Percentiles rank a stretch among this genome's conserved stretches.
Conservation (phyloP, 2,329 filamentous ascomycete species). For the Sarocladium brachiariae region DNA sequence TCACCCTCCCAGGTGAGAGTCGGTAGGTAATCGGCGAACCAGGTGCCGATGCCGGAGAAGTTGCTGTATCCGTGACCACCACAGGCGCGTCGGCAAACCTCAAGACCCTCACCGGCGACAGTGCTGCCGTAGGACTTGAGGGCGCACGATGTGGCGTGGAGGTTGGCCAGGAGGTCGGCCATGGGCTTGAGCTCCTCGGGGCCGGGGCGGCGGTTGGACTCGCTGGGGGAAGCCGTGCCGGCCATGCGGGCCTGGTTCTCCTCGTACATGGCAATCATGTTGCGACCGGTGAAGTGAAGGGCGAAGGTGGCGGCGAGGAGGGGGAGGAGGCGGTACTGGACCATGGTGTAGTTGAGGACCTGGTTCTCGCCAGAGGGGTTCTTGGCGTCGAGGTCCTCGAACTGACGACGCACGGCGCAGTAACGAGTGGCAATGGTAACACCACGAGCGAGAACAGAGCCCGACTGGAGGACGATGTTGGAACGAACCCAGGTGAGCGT, state of each 20-base stretch:
- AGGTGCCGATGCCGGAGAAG: constrained; percentile 41
- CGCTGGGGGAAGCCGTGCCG: constrained; percentile 32
- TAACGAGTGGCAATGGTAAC: constrained; percentile 74
- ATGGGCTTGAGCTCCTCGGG: constrained; percentile 59
- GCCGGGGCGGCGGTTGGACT: constrained; percentile 48
- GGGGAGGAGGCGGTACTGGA: constrained; percentile 66
- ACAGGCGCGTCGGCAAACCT: constrained; percentile 67
- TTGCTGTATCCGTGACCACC: constrained; percentile 71
- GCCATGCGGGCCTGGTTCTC: constrained; percentile 65
- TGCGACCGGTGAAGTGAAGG: constrained; percentile 70
- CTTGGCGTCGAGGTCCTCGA: constrained; percentile 64
- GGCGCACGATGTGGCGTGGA: constrained; percentile 71
- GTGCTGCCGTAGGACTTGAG: constrained; percentile 68
- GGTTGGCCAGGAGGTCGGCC: constrained; percentile 62
- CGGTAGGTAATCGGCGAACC: constrained; percentile 69
- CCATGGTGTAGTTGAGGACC: constrained; percentile 76
- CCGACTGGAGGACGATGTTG: constrained; percentile 43
- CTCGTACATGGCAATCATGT: constrained; percentile 68
- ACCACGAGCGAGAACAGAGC: constrained; percentile 63
- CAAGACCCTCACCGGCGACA: constrained; percentile 66
- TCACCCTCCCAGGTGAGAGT: constrained; percentile 61
- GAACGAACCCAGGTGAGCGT: constrained; percentile 71
- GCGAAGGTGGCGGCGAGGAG: constrained; percentile 69
- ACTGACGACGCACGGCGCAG: constrained; percentile 67
- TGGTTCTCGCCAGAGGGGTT: constrained; percentile 58